Conservation (phyloP, 345 rosid genomes). For the Euclidium syriacum region DNA sequence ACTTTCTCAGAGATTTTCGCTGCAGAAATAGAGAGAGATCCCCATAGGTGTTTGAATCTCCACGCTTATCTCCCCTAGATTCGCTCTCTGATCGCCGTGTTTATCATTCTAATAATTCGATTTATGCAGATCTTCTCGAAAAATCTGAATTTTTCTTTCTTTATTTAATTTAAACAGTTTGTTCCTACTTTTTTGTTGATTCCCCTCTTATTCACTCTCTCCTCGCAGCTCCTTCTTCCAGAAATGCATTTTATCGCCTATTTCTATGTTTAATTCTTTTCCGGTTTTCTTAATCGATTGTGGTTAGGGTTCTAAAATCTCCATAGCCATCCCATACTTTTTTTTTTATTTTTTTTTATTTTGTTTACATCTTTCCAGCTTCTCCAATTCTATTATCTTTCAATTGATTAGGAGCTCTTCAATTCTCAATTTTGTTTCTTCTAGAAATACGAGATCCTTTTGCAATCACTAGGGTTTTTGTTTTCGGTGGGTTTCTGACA, state of each 20-base stretch:
- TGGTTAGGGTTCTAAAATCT: constrained; percentile 6
- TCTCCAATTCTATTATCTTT: neutral
- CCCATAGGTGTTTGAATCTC: constrained; percentile 1
- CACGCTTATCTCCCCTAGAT: constrained; percentile 6
- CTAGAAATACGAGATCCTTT: no score
- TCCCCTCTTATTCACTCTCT: neutral
- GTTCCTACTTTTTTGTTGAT: constrained; percentile 10
- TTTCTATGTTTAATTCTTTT: neutral
- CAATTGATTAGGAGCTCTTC: neutral
- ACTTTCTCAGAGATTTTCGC: no score
- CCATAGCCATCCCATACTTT: no score
- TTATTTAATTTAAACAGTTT: neutral
- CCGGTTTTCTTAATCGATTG: neutral
- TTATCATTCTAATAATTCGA: neutral
- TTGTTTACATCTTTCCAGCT: no score
- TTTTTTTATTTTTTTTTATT: no score
- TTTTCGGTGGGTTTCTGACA: neutral
- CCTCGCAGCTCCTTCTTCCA: neutral
- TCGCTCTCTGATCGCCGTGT: neutral
- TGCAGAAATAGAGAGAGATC: no score
- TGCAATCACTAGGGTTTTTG: constrained; percentile 1
- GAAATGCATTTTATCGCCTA: neutral
- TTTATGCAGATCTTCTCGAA: neutral
- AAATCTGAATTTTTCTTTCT: neutral
- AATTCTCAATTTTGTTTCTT: no score